phyloP scores from a whole-genome alignment of 106 monocot species.

The Dendrobium catenatum region DNA sequence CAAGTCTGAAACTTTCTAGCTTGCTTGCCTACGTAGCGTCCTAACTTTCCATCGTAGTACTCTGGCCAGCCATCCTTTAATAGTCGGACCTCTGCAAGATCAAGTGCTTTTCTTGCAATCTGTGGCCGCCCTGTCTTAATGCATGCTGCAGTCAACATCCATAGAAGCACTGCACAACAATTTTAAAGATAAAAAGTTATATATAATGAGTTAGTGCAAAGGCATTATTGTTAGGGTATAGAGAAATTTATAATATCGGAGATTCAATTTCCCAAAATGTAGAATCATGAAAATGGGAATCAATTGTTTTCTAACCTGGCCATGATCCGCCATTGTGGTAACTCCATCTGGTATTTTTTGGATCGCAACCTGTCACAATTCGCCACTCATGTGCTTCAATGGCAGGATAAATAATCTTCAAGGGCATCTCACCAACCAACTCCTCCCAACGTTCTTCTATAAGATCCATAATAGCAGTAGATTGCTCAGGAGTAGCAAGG shows the following conservation, averaged over 20 bases:
- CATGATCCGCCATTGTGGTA: slow-evolving; percentile 63
- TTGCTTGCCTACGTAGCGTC: slow-evolving; percentile 17
- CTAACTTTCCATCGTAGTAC: slow-evolving; percentile 22
- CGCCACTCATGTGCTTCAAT: slow-evolving; percentile 56
- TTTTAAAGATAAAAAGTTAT: not conserved
- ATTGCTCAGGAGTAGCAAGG: slow-evolving; percentile 54
- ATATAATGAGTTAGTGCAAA: not conserved
- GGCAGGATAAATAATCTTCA: slow-evolving; percentile 56
- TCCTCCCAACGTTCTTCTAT: slow-evolving; percentile 63
- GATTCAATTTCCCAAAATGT: not conserved
- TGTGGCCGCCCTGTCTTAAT: slow-evolving; percentile 28
- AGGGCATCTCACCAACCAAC: slow-evolving; percentile 53
- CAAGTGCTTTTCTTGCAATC: slow-evolving; percentile 45
- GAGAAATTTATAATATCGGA: not conserved
- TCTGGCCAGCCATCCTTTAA: slow-evolving; percentile 54
- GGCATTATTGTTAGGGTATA: not conserved
- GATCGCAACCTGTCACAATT: slow-evolving; percentile 30
- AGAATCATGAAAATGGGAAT: not conserved
- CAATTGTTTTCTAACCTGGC: slow-evolving; percentile 36
- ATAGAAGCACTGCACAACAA: slow-evolving; percentile 43
- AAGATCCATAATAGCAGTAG: slow-evolving; percentile 64
- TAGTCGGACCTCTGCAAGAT: slow-evolving; percentile 40
- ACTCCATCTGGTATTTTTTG: slow-evolving; percentile 24
- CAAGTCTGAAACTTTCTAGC: slow-evolving; percentile 25
- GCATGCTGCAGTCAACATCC: slow-evolving; percentile 52